Evolutionary conservation across 2,329 filamentous ascomycete genomes (phyloP).

Genomic region (Fusarium goolgardi): DNA sequence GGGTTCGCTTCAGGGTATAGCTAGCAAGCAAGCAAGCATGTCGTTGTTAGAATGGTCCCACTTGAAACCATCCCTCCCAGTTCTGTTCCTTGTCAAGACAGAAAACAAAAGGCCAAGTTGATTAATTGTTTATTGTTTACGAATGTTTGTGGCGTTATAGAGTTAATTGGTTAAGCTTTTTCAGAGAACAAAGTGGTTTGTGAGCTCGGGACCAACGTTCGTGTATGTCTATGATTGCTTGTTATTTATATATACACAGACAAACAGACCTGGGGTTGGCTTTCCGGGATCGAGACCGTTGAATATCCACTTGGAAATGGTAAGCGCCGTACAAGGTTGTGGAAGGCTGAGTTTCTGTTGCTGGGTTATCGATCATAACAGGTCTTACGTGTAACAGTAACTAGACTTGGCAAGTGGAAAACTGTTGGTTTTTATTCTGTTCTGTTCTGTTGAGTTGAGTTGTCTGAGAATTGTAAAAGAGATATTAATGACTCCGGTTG

Average conservation of each 20-base stretch:
- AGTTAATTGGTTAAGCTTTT: not conserved
- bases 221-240: constrained; percentile 16
- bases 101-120: not conserved
- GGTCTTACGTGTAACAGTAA: constrained; percentile 1
- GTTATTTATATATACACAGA: constrained; percentile 2
- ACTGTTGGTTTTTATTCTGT: not conserved
- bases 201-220: constrained; percentile 16
- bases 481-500: not conserved
- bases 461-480: not conserved
- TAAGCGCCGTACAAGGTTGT: constrained; percentile 21
- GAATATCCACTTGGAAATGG: constrained; percentile 14
- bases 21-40: not conserved
- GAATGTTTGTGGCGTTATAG: not conserved
- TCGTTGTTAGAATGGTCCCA: constrained; percentile 3
- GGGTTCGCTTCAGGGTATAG: constrained; percentile 18
- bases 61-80: not conserved
- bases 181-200: not conserved
- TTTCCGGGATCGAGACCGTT: constrained; percentile 9
- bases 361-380: constrained; percentile 13
- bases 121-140: not conserved
- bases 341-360: constrained; percentile 19
- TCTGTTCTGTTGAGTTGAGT: not conserved
- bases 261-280: not conserved
- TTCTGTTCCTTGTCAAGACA: not conserved
- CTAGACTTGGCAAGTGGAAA: not conserved